A percentile compares a stretch with the other conserved stretches of the same genome.
Conservation (phyloP, 495 filamentous ascomycete genomes). For the Lepraria neglecta region DNA sequence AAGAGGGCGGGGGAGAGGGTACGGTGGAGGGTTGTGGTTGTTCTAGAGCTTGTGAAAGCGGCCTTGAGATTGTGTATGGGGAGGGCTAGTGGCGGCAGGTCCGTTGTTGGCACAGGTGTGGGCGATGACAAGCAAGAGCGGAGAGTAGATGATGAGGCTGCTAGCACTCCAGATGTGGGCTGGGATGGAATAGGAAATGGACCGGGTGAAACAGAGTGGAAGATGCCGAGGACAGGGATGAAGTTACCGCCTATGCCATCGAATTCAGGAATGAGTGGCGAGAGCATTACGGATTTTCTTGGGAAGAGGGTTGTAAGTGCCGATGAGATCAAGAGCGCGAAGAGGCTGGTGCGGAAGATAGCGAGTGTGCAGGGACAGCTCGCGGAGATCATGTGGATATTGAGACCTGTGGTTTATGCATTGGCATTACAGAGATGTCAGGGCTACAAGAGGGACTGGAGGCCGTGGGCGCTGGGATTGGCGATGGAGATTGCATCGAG, state of each 20-base stretch:
- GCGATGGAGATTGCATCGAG: slow-evolving; percentile 80
- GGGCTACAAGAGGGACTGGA: slow-evolving; percentile 62
- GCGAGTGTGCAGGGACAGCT: slow-evolving; percentile 61
- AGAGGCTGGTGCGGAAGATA: slow-evolving; percentile 67
- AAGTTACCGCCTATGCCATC: slow-evolving; percentile 74
- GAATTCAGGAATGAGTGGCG: slow-evolving; percentile 47
- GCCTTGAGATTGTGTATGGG: slow-evolving; percentile 76
- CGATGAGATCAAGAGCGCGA: slow-evolving; percentile 90
- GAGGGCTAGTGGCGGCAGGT: slow-evolving; percentile 55
- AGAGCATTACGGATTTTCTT: slow-evolving; percentile 66
- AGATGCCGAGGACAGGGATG: slow-evolving; percentile 90
- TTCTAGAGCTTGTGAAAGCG: slow-evolving; percentile 83
- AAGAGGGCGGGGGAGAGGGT: slow-evolving; percentile 72
- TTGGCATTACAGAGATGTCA: slow-evolving; percentile 67
- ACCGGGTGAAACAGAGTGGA: slow-evolving; percentile 57
- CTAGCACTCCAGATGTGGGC: slow-evolving; percentile 40
- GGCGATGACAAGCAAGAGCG: slow-evolving; percentile 16
- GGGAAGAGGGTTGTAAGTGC: slow-evolving; percentile 88
- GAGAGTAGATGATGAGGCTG: slow-evolving; percentile 32
- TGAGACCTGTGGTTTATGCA: slow-evolving; percentile 84
- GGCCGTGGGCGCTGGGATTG: slow-evolving; percentile 85
- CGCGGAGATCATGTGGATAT: slow-evolving; percentile 84
- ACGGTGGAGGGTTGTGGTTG: slow-evolving; percentile 83
- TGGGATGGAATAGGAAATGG: slow-evolving; percentile 33
- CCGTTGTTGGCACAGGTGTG: slow-evolving; percentile 20